phyloP scores from a whole-genome alignment of 139 green algal genomes.

The Chlorella sp. region DNA sequence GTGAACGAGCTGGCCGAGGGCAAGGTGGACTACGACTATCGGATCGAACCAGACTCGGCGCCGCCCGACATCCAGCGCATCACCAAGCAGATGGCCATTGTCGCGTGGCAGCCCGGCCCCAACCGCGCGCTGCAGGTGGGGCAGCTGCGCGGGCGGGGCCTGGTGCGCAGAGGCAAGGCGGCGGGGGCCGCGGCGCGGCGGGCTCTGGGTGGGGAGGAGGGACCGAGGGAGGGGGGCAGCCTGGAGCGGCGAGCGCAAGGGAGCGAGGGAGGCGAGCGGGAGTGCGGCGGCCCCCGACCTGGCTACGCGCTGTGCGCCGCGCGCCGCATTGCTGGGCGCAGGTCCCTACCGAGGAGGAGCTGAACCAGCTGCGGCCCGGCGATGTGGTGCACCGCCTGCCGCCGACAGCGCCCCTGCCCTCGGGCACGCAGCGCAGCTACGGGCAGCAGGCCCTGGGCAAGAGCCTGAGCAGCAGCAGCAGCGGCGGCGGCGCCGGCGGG shows the following conservation, averaged over 20 bases:
- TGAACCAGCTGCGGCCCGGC: conserved; percentile 44
- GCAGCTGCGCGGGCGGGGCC: no score
- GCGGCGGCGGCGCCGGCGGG: neutral
- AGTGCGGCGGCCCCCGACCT: neutral
- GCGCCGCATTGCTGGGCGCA: neutral
- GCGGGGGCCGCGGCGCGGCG: no score
- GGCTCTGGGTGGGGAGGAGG: conserved; percentile 47
- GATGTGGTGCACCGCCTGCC: conserved; percentile 55
- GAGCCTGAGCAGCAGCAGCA: conserved; percentile 2
- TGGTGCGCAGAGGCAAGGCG: no score
- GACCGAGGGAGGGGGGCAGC: conserved; percentile 43
- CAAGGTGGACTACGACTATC: conserved; percentile 79
- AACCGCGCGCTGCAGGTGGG: conserved; percentile 85
- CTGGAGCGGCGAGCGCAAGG: no score
- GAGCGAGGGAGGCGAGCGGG: conserved; percentile 4
- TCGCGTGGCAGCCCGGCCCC: conserved; percentile 91
- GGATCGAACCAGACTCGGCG: conserved; percentile 61
- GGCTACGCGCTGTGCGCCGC: neutral
- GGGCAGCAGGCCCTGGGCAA: conserved; percentile 48
- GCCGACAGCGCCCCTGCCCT: conserved; percentile 34
- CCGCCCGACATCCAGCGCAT: conserved; percentile 86
- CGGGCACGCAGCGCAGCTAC: conserved; percentile 25
- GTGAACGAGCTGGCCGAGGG: conserved; percentile 79
- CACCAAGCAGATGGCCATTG: conserved; percentile 92
- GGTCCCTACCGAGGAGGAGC: conserved; percentile 34